Base-by-base conservation (phyloP, 1,284 basidiomycete genomes). In the Sporisorium scitamineum region DNA sequence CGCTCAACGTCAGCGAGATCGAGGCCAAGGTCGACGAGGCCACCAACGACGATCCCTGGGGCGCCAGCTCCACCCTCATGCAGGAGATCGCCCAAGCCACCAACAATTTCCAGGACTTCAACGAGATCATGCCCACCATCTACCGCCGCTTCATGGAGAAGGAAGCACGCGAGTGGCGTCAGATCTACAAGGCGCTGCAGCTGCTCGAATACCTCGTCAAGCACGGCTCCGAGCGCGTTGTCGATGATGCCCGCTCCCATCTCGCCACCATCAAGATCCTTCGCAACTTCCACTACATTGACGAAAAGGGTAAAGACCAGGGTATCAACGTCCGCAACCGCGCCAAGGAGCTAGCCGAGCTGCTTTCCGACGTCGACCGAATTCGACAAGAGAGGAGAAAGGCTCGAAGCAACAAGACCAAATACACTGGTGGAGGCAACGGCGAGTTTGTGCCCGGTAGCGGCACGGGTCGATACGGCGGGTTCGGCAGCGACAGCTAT, bases 151-250 rank as follows among this genome's bases (percentile, higher is more conserved):
- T 87, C 70, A 87, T 87, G 61, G 93, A 95, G 87, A 98, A 97
- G 87, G 97, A 99, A 86, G 97, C 97, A 0, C 89, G 92, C 31
- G 94, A 99, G 85, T 99, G 96, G 96, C 89, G 96, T 44, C 95
- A 99, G 87, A 99, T 99, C 74, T 99, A 99, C 90, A 99, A 99
- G 89, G 91, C 94, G n/a, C 88, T 97, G 18, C 93, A 95, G 87
- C 88, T 97, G 5, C 90, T 97, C 56, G 95, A 97, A 86, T 99
- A 97, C 85, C 90, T 99, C 60, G 89, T 98, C 85, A 99, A 97
- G 87, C 93, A 99, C 81, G 97, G 96, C n/a, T 95, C 94, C 24
- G 96, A 99, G 85, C 92, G 97, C 48, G 97, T 99, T 3, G 94
- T 99, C 18, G 96, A 99, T 83, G 96, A 99, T 86, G 94, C 97